phyloP scores from a whole-genome alignment of 1,139 yeast genomes.

The Groenewaldozyma sp. region DNA sequence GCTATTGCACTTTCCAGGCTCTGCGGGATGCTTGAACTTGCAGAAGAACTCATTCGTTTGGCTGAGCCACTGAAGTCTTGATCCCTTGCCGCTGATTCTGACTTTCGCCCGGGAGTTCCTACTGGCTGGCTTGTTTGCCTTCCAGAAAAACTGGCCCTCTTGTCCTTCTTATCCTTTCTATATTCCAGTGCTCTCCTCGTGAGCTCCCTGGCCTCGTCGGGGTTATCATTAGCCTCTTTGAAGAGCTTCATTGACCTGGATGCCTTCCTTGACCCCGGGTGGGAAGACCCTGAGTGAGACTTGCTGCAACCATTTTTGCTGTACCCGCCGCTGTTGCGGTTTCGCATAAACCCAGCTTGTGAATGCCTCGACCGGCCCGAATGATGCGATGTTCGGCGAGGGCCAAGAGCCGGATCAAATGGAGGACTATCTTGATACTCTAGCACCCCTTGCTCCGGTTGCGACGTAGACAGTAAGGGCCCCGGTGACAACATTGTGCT shows the following conservation, averaged over 20 bases:
- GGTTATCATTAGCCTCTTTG: conserved; percentile 28
- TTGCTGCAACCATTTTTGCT: too few relatives aligned
- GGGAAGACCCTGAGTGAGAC: background rate
- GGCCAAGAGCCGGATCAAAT: too few relatives aligned
- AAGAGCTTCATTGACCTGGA: conserved; percentile 43
- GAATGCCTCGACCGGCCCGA: background rate
- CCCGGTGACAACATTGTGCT: too few relatives aligned
- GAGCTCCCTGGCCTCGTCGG: background rate
- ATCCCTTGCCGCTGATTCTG: background rate
- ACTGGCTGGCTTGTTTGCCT: background rate
- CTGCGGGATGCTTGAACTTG: conserved; percentile 3
- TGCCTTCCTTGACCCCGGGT: conserved; percentile 39
- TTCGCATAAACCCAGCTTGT: too few relatives aligned
- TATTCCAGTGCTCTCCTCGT: background rate
- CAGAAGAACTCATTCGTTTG: background rate
- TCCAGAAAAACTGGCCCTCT: background rate
- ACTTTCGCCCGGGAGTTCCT: background rate
- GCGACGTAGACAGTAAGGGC: too few relatives aligned
- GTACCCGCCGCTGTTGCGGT: too few relatives aligned
- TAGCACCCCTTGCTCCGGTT: too few relatives aligned
- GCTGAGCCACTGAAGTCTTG: background rate
- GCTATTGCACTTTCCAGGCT: background rate
- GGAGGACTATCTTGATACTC: too few relatives aligned
- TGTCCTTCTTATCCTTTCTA: background rate
- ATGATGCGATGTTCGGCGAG: too few relatives aligned